Base-by-base conservation (phyloP, 2,329 filamentous ascomycete genomes). In the Monosporascus sp. region DNA sequence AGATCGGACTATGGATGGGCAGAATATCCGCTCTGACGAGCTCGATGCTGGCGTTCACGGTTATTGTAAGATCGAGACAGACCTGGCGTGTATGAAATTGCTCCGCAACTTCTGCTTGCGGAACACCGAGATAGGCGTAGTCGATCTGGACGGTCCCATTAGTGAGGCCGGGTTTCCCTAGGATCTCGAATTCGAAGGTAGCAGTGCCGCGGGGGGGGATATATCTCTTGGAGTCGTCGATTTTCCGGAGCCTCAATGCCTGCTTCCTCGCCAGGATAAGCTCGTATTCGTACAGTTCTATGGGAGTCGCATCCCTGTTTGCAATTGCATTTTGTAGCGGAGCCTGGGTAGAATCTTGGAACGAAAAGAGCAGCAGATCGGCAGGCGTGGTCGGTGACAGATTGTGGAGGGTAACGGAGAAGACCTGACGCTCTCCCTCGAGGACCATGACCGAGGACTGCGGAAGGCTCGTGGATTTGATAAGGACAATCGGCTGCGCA, bases 361-460 rank as follows among this genome's bases (percentile, higher is more conserved):
- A 96, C 0, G 90, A 92, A 55, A 97, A 90, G 25, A 94, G 78
- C 37, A 97, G 74, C 52, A 97, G 86, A 65, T 96, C 90, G 1
- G 90, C 89, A 1, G 89, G 77, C 2, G 87, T 91, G 1, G 77
- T 74, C 7, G 67, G 60, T 1, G 90, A 94, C 8, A 83, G 76
- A 60, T 99, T 99, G 60, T 88, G 82, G 15, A 97, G 74, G 0
- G 88, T 92, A 17, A 97, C 79, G 0, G 82, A 86, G 65, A 97
- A 95, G 1, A 77, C 76, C 61, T 85, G 86, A 22, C 81, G 82
- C 70, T 99, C 93, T 44, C 94, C 94, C 72, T 97, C 93, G 6
- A 99, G 77, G 11, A 99, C 80, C 91, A 96, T 97, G 37, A 96
- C 75, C 9, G 90, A 89, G 22, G 88, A 89, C 64, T 97, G 92